Evolutionary conservation across 1,139 yeast genomes (phyloP), one percentile per base, ranked within the genome.

Genomic region (Sugiyamaella paludigena): DNA sequence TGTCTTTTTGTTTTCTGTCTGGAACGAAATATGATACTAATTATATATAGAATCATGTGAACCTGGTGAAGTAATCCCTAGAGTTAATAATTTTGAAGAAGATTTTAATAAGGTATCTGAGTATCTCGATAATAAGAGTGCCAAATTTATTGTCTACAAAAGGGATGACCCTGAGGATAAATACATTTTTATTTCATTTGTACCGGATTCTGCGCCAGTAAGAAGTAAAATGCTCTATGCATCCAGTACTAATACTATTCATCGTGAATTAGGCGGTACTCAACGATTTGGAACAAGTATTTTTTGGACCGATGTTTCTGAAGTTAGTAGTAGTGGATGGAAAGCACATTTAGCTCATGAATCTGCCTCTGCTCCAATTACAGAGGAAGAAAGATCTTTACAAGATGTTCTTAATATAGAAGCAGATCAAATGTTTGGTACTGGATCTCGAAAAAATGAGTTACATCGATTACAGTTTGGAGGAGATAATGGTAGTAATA

Each of bases 151-250:
- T 34, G 67, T 87, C 8, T 61, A 83, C 36, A 73, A 75, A 45
- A 67, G 72, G 40, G 73, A 66, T 33, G 61, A 54, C 2, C 59
- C 63, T 8, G 64, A 62, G 9, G 57, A 49, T 27, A 40, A 49
- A 24, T 75, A 72, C 54, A 74, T 80, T 3, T 89, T 92, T 61
- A 77, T 89, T 41, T 81, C 94, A 36, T 91, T 77, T 70, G 92
- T 92, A 43, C 98, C 98, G 0, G 97, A 92, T 65, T 67, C 69
- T 43, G 89, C 97, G 10, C 82, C 84, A 7, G 91, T 92, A 32
- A 78, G 91, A 52, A 78, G 80, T 51, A 92, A 92, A 66, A 92
- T 92, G 98, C 75, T 92, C 48, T 94, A 91, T 67, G 98, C 98
- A 2, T 85, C 96, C 2, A 83, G 95, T 15, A 87, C 87, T 56